A percentile compares a stretch with the other conserved stretches of the same genome.
Evolutionary conservation across 176 grass and related monocot genomes (phyloP).

Genomic region (Eragrostis curvula): DNA sequence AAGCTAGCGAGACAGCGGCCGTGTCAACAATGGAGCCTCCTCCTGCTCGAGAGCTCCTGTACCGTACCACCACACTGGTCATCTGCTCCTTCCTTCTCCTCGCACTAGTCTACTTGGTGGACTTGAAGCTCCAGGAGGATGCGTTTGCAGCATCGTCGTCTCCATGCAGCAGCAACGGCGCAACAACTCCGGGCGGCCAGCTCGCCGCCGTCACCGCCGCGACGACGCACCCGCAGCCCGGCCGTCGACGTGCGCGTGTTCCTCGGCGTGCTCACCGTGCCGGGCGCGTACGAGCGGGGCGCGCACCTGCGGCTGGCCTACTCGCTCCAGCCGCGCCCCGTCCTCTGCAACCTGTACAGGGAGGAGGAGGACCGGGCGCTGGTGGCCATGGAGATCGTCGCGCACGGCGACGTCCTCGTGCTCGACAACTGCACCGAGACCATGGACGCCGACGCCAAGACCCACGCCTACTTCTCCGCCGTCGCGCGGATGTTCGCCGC

Average conservation of each 20-base stretch:
- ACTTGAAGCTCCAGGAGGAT: neutral
- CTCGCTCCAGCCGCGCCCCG: neutral
- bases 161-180: neutral
- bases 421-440: constrained; percentile 77
- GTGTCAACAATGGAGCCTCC: constrained; percentile 21
- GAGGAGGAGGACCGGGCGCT: constrained; percentile 45
- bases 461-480: constrained; percentile 63
- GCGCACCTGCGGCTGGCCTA: constrained; percentile 41
- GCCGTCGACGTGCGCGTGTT: constrained; percentile 43
- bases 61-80: neutral
- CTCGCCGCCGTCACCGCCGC: constrained; percentile 1
- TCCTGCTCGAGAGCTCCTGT: neutral
- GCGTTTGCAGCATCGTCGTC: neutral
- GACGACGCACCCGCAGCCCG: too few relatives aligned
- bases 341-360: constrained; percentile 38
- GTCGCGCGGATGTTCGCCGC: constrained; percentile 33
- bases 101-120: constrained; percentile 9
- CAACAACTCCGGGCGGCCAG: neutral
- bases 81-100: constrained; percentile 8
- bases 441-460: constrained; percentile 71
- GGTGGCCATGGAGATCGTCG: constrained; percentile 46
- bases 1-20: too few relatives aligned
- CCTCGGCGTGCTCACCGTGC: constrained; percentile 43
- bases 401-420: constrained; percentile 53
- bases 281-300: constrained; percentile 40